Evolutionary conservation across 2,329 filamentous ascomycete species (phyloP), one percentile per base, ranked within the genome.

Genomic region (Didymella exigua): DNA sequence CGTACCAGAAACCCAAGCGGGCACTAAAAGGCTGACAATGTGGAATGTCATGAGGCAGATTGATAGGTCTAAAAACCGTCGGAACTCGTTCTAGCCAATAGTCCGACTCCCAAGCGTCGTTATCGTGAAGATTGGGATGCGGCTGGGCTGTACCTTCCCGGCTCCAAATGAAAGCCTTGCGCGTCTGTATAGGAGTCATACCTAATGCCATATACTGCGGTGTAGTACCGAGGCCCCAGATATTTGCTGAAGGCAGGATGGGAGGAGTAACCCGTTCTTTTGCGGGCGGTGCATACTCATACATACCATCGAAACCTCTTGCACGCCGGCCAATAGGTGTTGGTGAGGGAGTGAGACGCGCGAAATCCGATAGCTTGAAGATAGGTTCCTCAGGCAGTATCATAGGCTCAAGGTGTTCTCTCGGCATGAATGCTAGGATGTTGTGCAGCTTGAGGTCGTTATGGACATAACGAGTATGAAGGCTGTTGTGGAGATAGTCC

Each of bases 361-460:
- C 38, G 26, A 69, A 60, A 26, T 70, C 70, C 3, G 63, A 49
- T 10, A 71, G 49, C 44, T 66, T 65, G 55, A 71, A 71, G 7
- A 54, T 53, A 1, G 68, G 66, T n/a, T 64, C 40, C 4, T 49
- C 41, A 1, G 65, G 62, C 1, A 66, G 4, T 0, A 21, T 10
- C 9, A 29, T 13, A 4, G 5, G 2, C 8, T n/a, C 24, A 29
- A 7, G 8, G 4, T 30, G 7, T 5, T 37, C 38, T 9, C 19
- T n/a, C 10, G 31, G 18, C 23, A 13, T 19, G 2, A 24, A 19
- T 7, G n/a, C 48, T 18, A 50, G 19, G 21, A 50, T 38, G 10
- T 50, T 50, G 34, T n/a, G 92, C 0, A 89, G 87, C 77, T 98
- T 98, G 65, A 98, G 80, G 70, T 98, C 95, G 27, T 92, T 92